Evolutionary conservation across 2,329 filamentous ascomycete genomes (phyloP).

Genomic region (Fonsecaea nubica): DNA sequence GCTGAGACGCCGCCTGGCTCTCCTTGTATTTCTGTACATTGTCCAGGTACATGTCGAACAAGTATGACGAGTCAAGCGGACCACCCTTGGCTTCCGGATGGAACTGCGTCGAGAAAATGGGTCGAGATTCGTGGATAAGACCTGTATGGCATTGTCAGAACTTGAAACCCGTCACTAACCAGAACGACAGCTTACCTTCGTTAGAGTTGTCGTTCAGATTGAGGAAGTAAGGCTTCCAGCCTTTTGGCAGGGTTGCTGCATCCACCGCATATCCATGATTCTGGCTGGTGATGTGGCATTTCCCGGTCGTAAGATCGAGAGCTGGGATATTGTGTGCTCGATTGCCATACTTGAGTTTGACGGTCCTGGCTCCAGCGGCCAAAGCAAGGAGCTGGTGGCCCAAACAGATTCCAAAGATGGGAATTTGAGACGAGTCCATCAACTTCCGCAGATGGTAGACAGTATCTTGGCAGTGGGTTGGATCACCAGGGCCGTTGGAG

Average conservation of each 20-base stretch:
- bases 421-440: conserved; percentile 88
- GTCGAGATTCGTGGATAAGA: conserved; percentile 93
- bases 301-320: conserved; percentile 89
- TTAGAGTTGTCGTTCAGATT: conserved; percentile 98
- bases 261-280: conserved; percentile 99
- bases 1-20: conserved; percentile 72
- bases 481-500: conserved; percentile 96
- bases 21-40: conserved; percentile 90
- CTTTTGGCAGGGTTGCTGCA: conserved; percentile 75
- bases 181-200: conserved; percentile 65
- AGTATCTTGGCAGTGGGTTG: conserved; percentile 93
- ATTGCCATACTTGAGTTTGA: conserved; percentile 99
- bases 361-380: conserved; percentile 83
- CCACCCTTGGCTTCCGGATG: conserved; percentile 98
- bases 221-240: conserved; percentile 98
- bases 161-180: not conserved
- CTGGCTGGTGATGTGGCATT: conserved; percentile 98
- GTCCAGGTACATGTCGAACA: conserved; percentile 96
- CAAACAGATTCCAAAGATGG: conserved; percentile 97
- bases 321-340: conserved; percentile 98
- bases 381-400: conserved; percentile 95
- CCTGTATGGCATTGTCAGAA: conserved; percentile 48
- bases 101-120: conserved; percentile 99
- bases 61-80: conserved; percentile 90
- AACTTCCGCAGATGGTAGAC: conserved; percentile 89